Conservation (phyloP, 169 alveolate species). For the Cryptosporidium felis region DNA sequence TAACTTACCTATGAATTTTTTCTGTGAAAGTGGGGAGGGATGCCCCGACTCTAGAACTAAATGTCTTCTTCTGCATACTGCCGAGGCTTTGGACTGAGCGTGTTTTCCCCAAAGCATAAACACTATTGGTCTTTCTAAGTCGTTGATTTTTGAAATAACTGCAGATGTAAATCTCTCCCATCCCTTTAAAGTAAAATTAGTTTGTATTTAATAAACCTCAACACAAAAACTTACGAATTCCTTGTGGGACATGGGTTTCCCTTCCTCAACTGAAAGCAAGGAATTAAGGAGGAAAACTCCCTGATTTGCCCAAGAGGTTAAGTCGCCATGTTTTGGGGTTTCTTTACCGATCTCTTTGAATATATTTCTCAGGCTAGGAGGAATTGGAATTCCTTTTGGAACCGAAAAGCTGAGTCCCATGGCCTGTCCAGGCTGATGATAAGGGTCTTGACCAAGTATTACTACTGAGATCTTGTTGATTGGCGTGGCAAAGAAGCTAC, state of each 20-base stretch:
- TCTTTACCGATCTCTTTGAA: slow-evolving; percentile 90
- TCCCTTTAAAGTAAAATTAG: slow-evolving; percentile 80
- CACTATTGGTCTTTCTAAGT: slow-evolving; percentile 83
- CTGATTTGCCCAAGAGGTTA: slow-evolving; percentile 96
- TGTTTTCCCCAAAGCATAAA: slow-evolving; percentile 92
- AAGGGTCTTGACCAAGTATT: slow-evolving; percentile 98
- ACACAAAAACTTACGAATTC: slow-evolving; percentile 73
- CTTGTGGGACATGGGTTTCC: slow-evolving; percentile 92
- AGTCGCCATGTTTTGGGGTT: slow-evolving; percentile 94
- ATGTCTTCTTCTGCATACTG: slow-evolving; percentile 89
- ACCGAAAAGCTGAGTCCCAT: slow-evolving; percentile 96
- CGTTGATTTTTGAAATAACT: slow-evolving; percentile 85
- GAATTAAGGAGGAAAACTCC: slow-evolving; percentile 97
- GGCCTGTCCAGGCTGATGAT: slow-evolving; percentile 96
- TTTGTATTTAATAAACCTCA: slow-evolving; percentile 5
- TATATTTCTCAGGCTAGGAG: slow-evolving; percentile 97
- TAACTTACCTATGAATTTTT: slow-evolving; percentile 29
- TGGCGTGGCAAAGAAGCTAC: slow-evolving; percentile 86
- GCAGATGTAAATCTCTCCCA: slow-evolving; percentile 91
- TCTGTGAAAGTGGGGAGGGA: slow-evolving; percentile 96
- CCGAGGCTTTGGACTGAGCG: slow-evolving; percentile 81
- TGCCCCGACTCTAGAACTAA: slow-evolving; percentile 93
- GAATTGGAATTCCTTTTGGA: slow-evolving; percentile 90
- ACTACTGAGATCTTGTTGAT: slow-evolving; percentile 84
- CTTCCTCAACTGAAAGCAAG: slow-evolving; percentile 92